These are phyloP conservation scores for Vigna reflexopilosa DNA, from an alignment of 306 rosid species.

Conservation along the genomic window DNA sequence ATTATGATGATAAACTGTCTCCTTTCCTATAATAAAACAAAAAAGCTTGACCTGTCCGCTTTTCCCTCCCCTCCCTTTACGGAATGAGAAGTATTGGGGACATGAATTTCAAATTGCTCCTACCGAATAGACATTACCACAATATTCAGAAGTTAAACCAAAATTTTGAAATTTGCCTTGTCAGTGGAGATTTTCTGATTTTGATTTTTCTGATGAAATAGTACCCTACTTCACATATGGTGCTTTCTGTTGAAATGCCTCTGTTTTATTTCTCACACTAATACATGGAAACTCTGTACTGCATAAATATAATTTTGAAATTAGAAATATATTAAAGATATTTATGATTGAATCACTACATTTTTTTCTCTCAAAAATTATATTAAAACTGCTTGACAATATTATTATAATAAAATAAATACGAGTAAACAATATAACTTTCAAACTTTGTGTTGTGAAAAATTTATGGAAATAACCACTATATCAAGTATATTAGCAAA, in stretches of 20 bases:
- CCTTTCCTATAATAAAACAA: conserved; percentile 3
- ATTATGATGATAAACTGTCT: conserved; percentile 22
- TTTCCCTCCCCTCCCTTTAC: background rate
- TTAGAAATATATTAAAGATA: background rate
- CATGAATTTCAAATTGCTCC: background rate
- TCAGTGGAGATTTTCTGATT: conserved; percentile 16
- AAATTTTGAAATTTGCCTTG: conserved; percentile 12
- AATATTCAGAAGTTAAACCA: background rate
- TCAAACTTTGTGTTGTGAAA: too few species aligned
- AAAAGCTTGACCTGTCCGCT: background rate
- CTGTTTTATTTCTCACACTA: background rate
- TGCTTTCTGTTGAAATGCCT: background rate
- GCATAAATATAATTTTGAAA: conserved; percentile 6
- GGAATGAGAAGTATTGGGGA: background rate
- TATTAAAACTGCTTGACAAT: too few species aligned
- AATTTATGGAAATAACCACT: background rate
- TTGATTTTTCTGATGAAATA: conserved; percentile 27
- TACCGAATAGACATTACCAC: background rate
- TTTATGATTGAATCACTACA: conserved; percentile 18
- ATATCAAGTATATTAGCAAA: background rate
- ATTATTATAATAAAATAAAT: too few species aligned
- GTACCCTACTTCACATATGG: background rate
- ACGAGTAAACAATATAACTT: too few species aligned
- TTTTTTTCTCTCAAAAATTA: background rate
- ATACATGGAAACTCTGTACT: background rate